These are phyloP conservation scores for Curvularia sp. DNA, from an alignment of 2,329 filamentous ascomycete species.

Conservation along the genomic window DNA sequence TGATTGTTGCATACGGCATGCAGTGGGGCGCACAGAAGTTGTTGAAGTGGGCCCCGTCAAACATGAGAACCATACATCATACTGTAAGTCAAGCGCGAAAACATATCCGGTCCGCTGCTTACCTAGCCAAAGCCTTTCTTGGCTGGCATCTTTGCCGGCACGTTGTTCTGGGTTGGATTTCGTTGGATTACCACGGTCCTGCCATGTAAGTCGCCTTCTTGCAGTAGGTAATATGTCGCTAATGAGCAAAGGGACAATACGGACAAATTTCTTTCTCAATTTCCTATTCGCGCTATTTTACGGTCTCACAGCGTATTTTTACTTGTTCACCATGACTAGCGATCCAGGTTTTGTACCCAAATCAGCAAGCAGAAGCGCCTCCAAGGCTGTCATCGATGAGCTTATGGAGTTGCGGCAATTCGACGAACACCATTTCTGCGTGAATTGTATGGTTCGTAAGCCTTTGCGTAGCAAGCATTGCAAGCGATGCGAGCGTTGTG, in stretches of 20 bases:
- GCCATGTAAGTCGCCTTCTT: constrained; percentile 63
- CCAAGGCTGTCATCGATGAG: constrained; percentile 87
- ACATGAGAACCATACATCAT: constrained; percentile 89
- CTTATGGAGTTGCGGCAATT: constrained; percentile 86
- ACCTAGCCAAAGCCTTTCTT: constrained; percentile 75
- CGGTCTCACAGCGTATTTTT: constrained; percentile 80
- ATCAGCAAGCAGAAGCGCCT: constrained; percentile 84
- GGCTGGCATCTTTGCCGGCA: constrained; percentile 88
- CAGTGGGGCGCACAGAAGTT: constrained; percentile 81
- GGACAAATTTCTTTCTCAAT: constrained; percentile 75
- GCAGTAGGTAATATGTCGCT: constrained; percentile 27
- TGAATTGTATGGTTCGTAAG: constrained; percentile 91
- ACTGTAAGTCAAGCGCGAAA: constrained; percentile 65
- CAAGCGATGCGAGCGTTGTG: constrained; percentile 85
- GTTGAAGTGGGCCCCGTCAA: constrained; percentile 80
- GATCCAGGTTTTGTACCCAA: constrained; percentile 96
- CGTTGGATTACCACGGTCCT: constrained; percentile 79
- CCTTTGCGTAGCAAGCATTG: constrained; percentile 96
- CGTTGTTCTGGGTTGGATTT: constrained; percentile 79
- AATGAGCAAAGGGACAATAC: constrained; percentile 66
- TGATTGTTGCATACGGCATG: constrained; percentile 71
- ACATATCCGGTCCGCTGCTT: constrained; percentile 14
- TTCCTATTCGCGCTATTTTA: constrained; percentile 72
- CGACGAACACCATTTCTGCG: constrained; percentile 92
- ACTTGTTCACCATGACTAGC: constrained; percentile 80